Conservation (phyloP, 306 rosid genomes). For the Sophora flavescens region DNA sequence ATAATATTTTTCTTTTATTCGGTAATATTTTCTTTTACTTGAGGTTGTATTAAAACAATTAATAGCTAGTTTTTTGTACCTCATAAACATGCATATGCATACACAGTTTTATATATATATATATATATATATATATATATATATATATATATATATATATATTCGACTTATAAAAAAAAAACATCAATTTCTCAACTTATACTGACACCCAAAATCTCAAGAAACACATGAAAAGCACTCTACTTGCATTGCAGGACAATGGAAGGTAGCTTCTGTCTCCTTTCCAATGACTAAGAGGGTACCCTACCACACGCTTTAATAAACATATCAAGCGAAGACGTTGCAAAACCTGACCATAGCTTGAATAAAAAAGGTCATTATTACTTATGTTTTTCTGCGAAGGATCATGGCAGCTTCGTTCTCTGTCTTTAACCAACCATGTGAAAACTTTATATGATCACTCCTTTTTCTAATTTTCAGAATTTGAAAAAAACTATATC, state of each 20-base stretch:
- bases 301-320: slow-evolving; percentile 20
- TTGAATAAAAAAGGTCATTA: background rate
- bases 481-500: background rate
- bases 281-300: background rate
- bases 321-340: background rate
- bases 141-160: too few species aligned
- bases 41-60: too few species aligned
- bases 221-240: background rate
- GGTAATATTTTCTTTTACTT: too few species aligned
- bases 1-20: too few species aligned
- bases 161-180: too few species aligned
- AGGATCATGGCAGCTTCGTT: slow-evolving; percentile 51
- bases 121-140: too few species aligned
- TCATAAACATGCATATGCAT: too few species aligned
- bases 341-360: background rate
- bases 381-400: slow-evolving; percentile 31
- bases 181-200: too few species aligned
- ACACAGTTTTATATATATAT: too few species aligned
- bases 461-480: background rate
- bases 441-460: background rate
- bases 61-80: too few species aligned
- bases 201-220: too few species aligned
- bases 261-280: background rate
- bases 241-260: background rate
- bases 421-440: background rate